Conservation (phyloP, 2,329 filamentous ascomycete species). For the Penicillium paneum region DNA sequence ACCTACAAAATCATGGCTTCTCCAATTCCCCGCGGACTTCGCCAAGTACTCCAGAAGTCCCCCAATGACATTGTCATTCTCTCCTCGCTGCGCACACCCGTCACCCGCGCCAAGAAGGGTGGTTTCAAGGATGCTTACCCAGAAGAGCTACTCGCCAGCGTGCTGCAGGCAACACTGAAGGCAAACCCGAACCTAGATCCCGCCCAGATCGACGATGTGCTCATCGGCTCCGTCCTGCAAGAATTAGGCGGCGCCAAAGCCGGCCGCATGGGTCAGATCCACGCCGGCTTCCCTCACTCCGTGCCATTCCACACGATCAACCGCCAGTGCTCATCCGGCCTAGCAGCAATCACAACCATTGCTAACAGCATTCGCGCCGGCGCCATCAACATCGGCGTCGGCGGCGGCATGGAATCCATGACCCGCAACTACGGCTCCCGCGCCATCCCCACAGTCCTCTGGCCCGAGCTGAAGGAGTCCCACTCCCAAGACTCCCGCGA, state of each 20-base stretch:
- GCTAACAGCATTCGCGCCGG: constrained; percentile 73
- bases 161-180: constrained; percentile 65
- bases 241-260: constrained; percentile 90
- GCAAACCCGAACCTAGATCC: constrained; percentile 71
- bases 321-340: constrained; percentile 74
- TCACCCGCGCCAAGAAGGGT: constrained; percentile 80
- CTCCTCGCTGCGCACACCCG: constrained; percentile 82
- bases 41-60: constrained; percentile 72
- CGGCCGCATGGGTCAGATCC: constrained; percentile 83
- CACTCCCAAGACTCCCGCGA: constrained; percentile 68
- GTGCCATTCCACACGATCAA: constrained; percentile 85
- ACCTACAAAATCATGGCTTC: constrained; percentile 42
- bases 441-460: constrained; percentile 80
- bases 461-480: constrained; percentile 67
- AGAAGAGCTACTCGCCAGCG: constrained; percentile 72
- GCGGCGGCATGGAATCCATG: constrained; percentile 95
- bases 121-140: constrained; percentile 83
- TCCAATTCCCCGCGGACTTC: constrained; percentile 61
- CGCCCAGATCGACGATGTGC: constrained; percentile 70
- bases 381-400: constrained; percentile 70
- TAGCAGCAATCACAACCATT: constrained; percentile 72
- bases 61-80: constrained; percentile 83
- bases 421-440: constrained; percentile 80
- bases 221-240: constrained; percentile 82
- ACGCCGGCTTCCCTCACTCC: constrained; percentile 69